These are phyloP conservation scores for Stachybotrys chartarum DNA, from an alignment of 2,329 filamentous ascomycete genomes.

Conservation along the genomic window DNA sequence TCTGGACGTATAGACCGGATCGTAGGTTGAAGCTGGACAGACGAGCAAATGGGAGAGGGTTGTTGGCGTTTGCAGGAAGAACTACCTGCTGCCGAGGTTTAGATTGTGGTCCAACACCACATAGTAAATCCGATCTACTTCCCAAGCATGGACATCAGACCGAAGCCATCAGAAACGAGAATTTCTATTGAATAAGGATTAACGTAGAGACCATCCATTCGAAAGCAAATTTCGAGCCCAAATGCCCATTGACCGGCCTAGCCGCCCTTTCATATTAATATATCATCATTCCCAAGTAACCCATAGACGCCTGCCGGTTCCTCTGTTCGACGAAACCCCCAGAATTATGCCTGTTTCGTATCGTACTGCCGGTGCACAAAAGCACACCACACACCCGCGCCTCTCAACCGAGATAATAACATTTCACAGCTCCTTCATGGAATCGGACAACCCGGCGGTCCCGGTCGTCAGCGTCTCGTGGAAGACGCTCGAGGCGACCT, in stretches of 20 bases:
- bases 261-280: background rate
- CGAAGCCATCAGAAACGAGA: background rate
- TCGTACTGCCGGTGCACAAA: background rate
- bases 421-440: constrained; percentile 24
- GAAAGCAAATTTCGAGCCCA: background rate
- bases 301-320: background rate
- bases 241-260: background rate
- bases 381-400: no score
- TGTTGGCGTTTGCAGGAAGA: no score
- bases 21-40: constrained; percentile 1
- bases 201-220: background rate
- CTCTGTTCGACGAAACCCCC: constrained; percentile 1
- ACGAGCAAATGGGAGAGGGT: no score
- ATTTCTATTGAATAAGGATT: background rate
- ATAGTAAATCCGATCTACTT: no score
- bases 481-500: constrained; percentile 21
- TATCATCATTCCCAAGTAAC: background rate
- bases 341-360: background rate
- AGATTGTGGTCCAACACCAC: no score
- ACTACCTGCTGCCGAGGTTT: no score
- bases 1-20: constrained; percentile 6
- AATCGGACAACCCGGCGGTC: constrained; percentile 15
- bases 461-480: constrained; percentile 16
- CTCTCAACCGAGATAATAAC: background rate
- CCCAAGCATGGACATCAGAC: background rate